Evolutionary conservation across 108 stramenopile species (phyloP), one percentile per base, ranked within the genome.

Genomic region (Cyclotella choctawhatcheeana): DNA sequence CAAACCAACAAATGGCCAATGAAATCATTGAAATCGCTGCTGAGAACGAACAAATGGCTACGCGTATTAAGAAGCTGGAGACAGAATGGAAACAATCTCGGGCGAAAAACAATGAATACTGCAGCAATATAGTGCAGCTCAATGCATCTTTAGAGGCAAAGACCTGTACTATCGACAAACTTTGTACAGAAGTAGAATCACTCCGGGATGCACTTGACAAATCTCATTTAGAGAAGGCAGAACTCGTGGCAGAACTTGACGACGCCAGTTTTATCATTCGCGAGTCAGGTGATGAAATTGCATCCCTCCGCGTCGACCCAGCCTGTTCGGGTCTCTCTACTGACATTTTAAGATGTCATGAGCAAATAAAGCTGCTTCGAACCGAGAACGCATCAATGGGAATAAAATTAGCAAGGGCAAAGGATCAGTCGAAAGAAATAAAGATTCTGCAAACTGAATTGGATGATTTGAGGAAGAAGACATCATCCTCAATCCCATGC

Each of bases 381-480:
- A 30, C 12, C 14, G 64, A 64, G 31, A 30, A 48, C 31, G 21
- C 5, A 24, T 26, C n/a, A 45, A 48, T 40, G 40, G 31, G 8
- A 18, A 17, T 14, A 14, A 21, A 47, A 29, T 18, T 48, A 30
- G 29, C 6, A 13, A 21, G 29, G 33, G 3, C 40, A 17, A 47
- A 48, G 29, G 18, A 3, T 12, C 31, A 64, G 21, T 30, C 5
- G 17, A 22, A 1, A 1, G 64, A 64, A 29, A 48, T 48, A 7
- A 40, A 34, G 10, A 64, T 17, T 13, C n/a, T 64, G 45, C 64
- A 50, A 1, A 30, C 2, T 6, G 47, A 64, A 64, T 47, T 64
- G 26, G 45, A 30, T 43, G 26, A 25, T 7, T 20, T 40, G 16
- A 2, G 44, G 44, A 40, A 44, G 24, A 20, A 61, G n/a, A n/a